Evolutionary conservation across 2,329 filamentous ascomycete genomes (phyloP), one percentile per base, ranked within the genome.

Genomic region (Dryadomyces sulphureus): DNA sequence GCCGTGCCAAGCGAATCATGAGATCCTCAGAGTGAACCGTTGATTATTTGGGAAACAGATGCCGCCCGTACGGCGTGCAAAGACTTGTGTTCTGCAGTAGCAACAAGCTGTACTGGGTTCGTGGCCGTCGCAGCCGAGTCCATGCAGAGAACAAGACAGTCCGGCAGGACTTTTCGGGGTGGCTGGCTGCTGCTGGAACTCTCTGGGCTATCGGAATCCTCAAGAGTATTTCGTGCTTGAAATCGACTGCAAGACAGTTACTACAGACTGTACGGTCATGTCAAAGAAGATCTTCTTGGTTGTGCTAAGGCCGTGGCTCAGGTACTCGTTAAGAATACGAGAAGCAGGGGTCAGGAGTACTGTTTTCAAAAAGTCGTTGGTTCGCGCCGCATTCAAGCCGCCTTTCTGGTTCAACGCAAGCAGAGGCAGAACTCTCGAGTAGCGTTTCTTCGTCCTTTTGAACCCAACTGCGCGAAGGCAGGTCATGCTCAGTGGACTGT

Each of bases 201-300:
- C 17, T 21, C n/a, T 3, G 9, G 3, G 27, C 35, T 41, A n/a
- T 35, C 24, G 7, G 19, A 2, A 16, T 34, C 9, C 36, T 39
- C n/a, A n/a, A n/a, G n/a, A n/a, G n/a, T n/a, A n/a, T n/a, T n/a
- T n/a, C n/a, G n/a, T n/a, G n/a, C n/a, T 20, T 5, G 41, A 38
- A 38, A 22, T 34, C 17, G 24, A 47, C 40, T 2, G 22, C 4
- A 24, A 30, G 21, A 45, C 9, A 5, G 38, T 21, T 36, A 25
- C 20, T 8, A 39, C 19, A 43, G 45, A 30, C 40, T 43, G 40
- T 21, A 39, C 45, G 20, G 30, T 22, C n/a, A 40, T 38, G 34
- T 47, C 45, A 19, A 47, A 47, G 19, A 47, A 47, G 12, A 47
- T 34, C n/a, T 47, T 47, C 30, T 43, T 43, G 62, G 19, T 11